Evolutionary conservation across 305 asterid genomes (phyloP).

Genomic region (Fraxinus sp.): DNA sequence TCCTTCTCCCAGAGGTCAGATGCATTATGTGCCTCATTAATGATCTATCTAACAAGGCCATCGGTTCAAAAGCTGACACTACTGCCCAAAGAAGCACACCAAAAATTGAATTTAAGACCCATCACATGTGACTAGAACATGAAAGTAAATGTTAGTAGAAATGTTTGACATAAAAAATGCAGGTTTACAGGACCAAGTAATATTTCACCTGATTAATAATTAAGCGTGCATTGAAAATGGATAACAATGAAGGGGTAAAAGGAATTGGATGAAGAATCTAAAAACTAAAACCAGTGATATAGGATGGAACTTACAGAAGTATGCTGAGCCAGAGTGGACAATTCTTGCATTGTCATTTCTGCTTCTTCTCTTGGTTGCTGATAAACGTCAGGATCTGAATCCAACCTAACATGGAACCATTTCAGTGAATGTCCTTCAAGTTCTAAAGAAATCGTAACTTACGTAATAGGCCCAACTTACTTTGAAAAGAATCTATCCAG

Average conservation of each 20-base stretch:
- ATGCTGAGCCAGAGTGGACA: slow-evolving; percentile 77
- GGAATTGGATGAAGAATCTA: not conserved
- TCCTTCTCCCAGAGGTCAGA: not conserved
- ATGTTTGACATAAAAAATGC: not conserved
- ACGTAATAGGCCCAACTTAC: slow-evolving; percentile 42
- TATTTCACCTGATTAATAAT: not conserved
- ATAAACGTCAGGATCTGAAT: slow-evolving; percentile 63
- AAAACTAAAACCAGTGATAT: slow-evolving; percentile 10
- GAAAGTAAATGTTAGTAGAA: not conserved
- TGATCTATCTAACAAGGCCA: not conserved
- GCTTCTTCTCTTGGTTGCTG: slow-evolving; percentile 73
- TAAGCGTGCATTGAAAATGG: not conserved
- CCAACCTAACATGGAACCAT: slow-evolving; percentile 57
- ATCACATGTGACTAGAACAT: not conserved
- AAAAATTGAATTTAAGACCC: not conserved
- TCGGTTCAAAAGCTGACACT: not conserved
- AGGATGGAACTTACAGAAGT: slow-evolving; percentile 73
- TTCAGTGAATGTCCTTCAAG: slow-evolving; percentile 21
- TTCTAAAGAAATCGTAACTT: slow-evolving; percentile 13
- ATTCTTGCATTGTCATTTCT: slow-evolving; percentile 84
- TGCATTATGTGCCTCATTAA: not conserved
- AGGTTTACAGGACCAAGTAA: not conserved
- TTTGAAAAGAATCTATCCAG: slow-evolving; percentile 72
- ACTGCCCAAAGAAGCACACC: not conserved
- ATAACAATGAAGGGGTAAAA: not conserved